These are phyloP conservation scores for Pseudevernia furfuracea DNA, from an alignment of 495 filamentous ascomycete genomes.

Conservation along the genomic window DNA sequence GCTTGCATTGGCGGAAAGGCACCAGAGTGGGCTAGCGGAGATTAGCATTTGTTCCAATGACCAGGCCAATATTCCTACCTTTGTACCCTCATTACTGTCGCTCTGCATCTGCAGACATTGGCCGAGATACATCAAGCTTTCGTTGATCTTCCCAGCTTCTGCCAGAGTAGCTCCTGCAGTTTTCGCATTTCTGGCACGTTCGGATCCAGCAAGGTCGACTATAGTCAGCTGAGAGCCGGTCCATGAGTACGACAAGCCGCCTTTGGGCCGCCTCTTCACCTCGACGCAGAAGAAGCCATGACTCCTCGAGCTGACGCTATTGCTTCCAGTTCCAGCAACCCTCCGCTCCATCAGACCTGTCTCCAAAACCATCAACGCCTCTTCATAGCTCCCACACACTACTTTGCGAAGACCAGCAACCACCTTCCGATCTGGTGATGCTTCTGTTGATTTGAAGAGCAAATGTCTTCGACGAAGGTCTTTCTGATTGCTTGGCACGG, in stretches of 20 bases:
- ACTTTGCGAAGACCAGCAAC: slow-evolving; percentile 89
- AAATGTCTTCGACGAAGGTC: slow-evolving; percentile 65
- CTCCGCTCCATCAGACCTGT: slow-evolving; percentile 79
- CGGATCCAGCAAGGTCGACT: slow-evolving; percentile 88
- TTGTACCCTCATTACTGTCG: slow-evolving; percentile 61
- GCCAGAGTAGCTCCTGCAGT: slow-evolving; percentile 85
- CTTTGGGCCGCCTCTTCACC: slow-evolving; percentile 69
- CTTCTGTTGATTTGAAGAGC: slow-evolving; percentile 81
- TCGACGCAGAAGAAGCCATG: slow-evolving; percentile 97
- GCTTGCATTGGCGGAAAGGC: slow-evolving; percentile 90
- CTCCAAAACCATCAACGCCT: slow-evolving; percentile 86
- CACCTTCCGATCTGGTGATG: slow-evolving; percentile 76
- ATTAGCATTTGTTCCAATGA: not conserved
- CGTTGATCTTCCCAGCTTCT: slow-evolving; percentile 96
- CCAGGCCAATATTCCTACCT: slow-evolving; percentile 44
- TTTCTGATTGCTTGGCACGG: slow-evolving; percentile 49
- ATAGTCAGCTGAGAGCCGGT: slow-evolving; percentile 75
- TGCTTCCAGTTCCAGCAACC: slow-evolving; percentile 83
- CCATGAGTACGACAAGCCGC: slow-evolving; percentile 57
- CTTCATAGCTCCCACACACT: slow-evolving; percentile 73
- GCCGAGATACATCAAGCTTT: slow-evolving; percentile 94
- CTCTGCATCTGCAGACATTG: slow-evolving; percentile 96
- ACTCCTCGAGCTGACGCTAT: slow-evolving; percentile 79
- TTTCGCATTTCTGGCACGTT: slow-evolving; percentile 86
- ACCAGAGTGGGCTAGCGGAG: slow-evolving; percentile 59